Evolutionary conservation across 306 rosid species (phyloP), one percentile per base, ranked within the genome.

Genomic region (Ziziphus jujuba): DNA sequence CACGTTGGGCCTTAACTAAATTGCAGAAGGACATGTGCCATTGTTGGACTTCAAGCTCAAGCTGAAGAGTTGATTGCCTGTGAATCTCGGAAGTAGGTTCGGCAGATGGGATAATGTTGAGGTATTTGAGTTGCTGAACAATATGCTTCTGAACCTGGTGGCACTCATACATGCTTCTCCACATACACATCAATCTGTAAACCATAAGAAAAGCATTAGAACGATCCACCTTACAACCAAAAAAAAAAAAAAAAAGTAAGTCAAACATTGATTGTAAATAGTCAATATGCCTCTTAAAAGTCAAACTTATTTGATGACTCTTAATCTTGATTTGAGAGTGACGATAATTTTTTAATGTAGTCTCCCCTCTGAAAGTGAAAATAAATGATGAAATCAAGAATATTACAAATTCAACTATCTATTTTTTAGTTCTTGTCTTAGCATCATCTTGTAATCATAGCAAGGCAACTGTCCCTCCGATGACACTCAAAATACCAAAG

Each of bases 121-220:
- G 87, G 74, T 88, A 93, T 72, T 90, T 88, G 51, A 93, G 89
- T 77, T 93, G 99, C 81, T 90, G 96, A 65, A 90, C 99, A 40
- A 93, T 90, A 74, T 93, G 99, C 70, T 79, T 88, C 71, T 93
- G 99, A 11, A 93, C 99, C 78, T 93, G 99, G 75, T 93, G 99
- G 75, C 92, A 87, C 75, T 90, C 96, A 16, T 93, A 93, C 99
- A 93, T 93, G 83, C 85, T 82, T 81, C 97, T 85, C 99, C 99
- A 93, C 97, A 90, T 93, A 81, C 97, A 81, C 96, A 85, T 90
- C 82, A 93, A 82, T 63, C 99, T 93, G 86, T 61, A 75, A 66
- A 49, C 43, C 56, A 57, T 38, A 10, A 7, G 12, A 31, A 31
- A 34, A n/a, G 33, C 13, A 20, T 3, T 43, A 8, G 3, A 7